A percentile compares a stretch with the other conserved stretches of the same genome.
phyloP scores from a whole-genome alignment of 495 filamentous ascomycete species.

The Cercophora scortea region DNA sequence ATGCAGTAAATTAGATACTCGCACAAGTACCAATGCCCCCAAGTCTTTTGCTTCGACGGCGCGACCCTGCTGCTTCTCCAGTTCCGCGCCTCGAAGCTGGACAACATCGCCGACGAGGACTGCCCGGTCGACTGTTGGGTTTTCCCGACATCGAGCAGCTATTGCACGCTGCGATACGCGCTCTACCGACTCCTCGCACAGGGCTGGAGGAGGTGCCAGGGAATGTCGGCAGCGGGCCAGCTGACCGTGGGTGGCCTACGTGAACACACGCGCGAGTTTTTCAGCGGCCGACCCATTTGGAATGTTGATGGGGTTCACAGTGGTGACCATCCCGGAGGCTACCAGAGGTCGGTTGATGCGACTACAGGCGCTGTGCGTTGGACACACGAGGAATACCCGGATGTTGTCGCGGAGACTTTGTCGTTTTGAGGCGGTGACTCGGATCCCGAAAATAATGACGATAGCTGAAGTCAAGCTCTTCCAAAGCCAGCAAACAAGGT shows the following conservation, averaged over 20 bases:
- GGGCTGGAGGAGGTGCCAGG: conserved; percentile 3
- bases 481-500: too few species aligned
- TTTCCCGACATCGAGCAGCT: background rate
- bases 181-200: conserved; percentile 4
- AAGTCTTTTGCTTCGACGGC: conserved; percentile 9
- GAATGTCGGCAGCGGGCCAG: background rate
- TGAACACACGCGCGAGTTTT: background rate
- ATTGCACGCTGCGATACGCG: background rate
- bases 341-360: too few species aligned
- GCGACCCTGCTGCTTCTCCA: conserved; percentile 5
- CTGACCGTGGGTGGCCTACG: background rate
- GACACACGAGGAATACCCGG: too few species aligned
- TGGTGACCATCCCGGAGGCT: too few species aligned
- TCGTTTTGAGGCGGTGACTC: too few species aligned
- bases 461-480: too few species aligned
- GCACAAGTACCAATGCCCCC: conserved; percentile 4
- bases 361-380: too few species aligned
- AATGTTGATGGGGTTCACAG: too few species aligned
- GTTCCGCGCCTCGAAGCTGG: conserved; percentile 5
- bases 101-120: conserved; percentile 1
- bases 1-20: conserved; percentile 1
- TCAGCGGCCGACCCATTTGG: background rate
- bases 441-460: too few species aligned
- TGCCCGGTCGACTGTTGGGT: conserved; percentile 1
- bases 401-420: too few species aligned